Evolutionary conservation across 139 green algal species (phyloP).

Genomic region (Limnomonas spitsbergensis): DNA sequence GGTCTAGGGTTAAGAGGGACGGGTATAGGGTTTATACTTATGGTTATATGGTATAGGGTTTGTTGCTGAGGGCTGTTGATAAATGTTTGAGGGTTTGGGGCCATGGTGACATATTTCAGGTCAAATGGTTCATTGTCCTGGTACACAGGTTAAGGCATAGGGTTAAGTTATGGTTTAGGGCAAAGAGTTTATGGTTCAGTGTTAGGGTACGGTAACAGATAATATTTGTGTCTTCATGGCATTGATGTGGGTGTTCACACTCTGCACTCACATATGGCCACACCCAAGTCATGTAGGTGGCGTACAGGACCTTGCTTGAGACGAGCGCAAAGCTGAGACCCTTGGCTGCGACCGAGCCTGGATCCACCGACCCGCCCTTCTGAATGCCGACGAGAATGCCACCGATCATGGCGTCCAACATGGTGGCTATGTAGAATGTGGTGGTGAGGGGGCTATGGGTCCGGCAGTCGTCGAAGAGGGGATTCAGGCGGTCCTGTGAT

Average conservation of each 20-base stretch:
- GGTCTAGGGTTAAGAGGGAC: neutral
- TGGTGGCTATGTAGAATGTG: neutral
- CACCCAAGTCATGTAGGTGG: neutral
- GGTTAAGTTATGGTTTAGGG: too few species aligned
- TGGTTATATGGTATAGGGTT: too few species aligned
- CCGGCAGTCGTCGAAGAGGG: neutral
- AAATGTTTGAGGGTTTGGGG: too few species aligned
- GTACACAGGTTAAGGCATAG: too few species aligned
- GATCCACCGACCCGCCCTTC: neutral
- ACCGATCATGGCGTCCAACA: neutral
- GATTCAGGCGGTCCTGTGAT: neutral
- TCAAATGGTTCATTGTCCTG: too few species aligned
- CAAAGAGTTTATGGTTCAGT: too few species aligned
- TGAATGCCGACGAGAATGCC: neutral
- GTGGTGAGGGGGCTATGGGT: neutral
- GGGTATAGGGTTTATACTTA: neutral
- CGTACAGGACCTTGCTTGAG: neutral
- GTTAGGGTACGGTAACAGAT: too few species aligned
- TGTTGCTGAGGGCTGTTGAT: too few species aligned
- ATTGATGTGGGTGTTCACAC: too few species aligned
- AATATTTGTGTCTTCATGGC: too few species aligned
- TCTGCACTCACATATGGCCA: too few species aligned
- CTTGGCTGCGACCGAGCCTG: neutral
- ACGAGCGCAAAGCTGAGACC: neutral
- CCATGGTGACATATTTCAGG: too few species aligned